A percentile compares a stretch with the other conserved stretches of the same genome.
Evolutionary conservation across 2,329 filamentous ascomycete genomes (phyloP).

Genomic region (Penicillium sclerotiorum): DNA sequence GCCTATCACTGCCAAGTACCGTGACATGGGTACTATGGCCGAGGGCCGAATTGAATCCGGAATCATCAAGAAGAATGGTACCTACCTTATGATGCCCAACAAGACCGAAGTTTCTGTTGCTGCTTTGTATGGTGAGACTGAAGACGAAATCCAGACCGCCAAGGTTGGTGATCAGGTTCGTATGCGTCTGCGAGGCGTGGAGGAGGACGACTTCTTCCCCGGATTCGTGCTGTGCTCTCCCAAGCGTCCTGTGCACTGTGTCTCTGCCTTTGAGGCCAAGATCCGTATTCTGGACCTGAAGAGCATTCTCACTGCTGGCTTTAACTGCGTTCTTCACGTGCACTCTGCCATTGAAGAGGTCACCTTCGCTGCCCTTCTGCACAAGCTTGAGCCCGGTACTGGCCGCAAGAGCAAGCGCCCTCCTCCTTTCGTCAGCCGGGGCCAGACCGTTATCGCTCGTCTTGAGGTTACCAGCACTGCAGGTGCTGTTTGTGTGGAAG

Average conservation of each 20-base stretch:
- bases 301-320: slow-evolving; percentile 89
- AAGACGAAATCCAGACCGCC: slow-evolving; percentile 81
- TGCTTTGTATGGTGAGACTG: slow-evolving; percentile 90
- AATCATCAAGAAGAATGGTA: slow-evolving; percentile 86
- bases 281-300: slow-evolving; percentile 94
- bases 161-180: slow-evolving; percentile 95
- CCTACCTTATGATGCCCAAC: slow-evolving; percentile 94
- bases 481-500: slow-evolving; percentile 87
- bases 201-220: slow-evolving; percentile 95
- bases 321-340: slow-evolving; percentile 97
- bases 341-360: slow-evolving; percentile 98
- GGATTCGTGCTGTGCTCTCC: slow-evolving; percentile 96
- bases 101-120: slow-evolving; percentile 77
- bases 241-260: slow-evolving; percentile 90
- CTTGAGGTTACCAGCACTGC: slow-evolving; percentile 84
- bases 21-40: slow-evolving; percentile 95
- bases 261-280: slow-evolving; percentile 89
- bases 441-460: slow-evolving; percentile 85
- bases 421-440: slow-evolving; percentile 82
- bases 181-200: slow-evolving; percentile 86
- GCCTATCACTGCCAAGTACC: slow-evolving; percentile 94
- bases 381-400: slow-evolving; percentile 95
- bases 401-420: slow-evolving; percentile 89
- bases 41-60: slow-evolving; percentile 97
- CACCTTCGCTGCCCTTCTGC: slow-evolving; percentile 82